These are phyloP conservation scores for Rutidosis leptorrhynchoides DNA, from an alignment of 129 eudicot species.

Conservation along the genomic window DNA sequence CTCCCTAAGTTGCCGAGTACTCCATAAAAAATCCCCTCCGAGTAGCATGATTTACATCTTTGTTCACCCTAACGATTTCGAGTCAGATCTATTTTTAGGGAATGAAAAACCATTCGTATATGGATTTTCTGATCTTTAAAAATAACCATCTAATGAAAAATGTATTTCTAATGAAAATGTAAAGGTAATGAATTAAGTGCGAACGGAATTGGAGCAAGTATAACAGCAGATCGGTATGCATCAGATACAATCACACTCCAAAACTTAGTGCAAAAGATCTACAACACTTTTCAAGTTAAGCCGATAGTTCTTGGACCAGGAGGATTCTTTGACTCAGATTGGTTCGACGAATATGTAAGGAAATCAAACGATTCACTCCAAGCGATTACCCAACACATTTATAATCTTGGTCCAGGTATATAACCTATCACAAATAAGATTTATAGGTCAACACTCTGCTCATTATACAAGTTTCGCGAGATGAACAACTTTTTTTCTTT, in stretches of 20 bases:
- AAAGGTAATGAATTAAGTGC: constrained; percentile 86
- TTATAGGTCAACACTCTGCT: neutral
- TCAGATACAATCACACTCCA: constrained; percentile 45
- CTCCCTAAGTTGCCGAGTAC: too few relatives aligned
- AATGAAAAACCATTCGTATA: neutral
- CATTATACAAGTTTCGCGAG: neutral
- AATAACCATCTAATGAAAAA: neutral
- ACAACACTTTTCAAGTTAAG: constrained; percentile 39
- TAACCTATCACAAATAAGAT: constrained; percentile 4
- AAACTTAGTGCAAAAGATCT: constrained; percentile 47
- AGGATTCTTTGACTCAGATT: constrained; percentile 65
- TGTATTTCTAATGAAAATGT: neutral
- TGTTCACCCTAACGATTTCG: neutral
- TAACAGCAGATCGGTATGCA: constrained; percentile 65
- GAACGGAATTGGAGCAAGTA: constrained; percentile 53
- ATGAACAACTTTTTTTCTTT: too few relatives aligned
- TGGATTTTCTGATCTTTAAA: neutral
- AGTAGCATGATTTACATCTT: too few relatives aligned
- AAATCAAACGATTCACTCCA: constrained; percentile 60
- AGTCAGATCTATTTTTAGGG: neutral
- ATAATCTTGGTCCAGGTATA: constrained; percentile 87
- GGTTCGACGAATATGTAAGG: constrained; percentile 48
- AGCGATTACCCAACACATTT: constrained; percentile 69
- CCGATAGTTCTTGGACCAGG: constrained; percentile 82
- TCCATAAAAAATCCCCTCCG: too few relatives aligned